Conservation (phyloP, 352 stramenopile species). For the Pythium grandisporangium region DNA sequence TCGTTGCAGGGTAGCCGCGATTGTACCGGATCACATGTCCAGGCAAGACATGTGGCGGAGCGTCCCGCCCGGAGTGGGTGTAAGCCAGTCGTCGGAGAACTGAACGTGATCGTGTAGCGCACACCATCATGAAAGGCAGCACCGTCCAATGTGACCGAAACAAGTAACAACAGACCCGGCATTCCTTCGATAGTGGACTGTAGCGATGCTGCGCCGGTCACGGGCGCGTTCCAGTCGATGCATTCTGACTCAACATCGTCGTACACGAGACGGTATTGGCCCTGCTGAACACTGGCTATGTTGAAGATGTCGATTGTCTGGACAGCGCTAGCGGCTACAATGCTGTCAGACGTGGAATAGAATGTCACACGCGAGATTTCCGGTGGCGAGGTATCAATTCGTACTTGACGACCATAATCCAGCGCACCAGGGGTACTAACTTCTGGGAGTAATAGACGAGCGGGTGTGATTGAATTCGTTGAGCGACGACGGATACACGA, state of each 20-base stretch:
- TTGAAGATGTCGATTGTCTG: slow-evolving; percentile 64
- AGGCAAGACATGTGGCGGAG: slow-evolving; percentile 17
- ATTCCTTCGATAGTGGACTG: slow-evolving; percentile 36
- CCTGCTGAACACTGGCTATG: slow-evolving; percentile 25
- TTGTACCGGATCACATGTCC: slow-evolving; percentile 14
- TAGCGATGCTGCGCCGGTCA: slow-evolving; percentile 17
- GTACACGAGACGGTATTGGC: slow-evolving; percentile 49
- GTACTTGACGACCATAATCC: slow-evolving; percentile 36
- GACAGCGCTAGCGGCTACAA: slow-evolving; percentile 20
- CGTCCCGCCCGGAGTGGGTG: slow-evolving; percentile 24
- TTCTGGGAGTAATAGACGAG: slow-evolving; percentile 35
- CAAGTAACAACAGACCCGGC: slow-evolving; percentile 18
- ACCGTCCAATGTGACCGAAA: slow-evolving; percentile 25
- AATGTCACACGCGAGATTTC: slow-evolving; percentile 22
- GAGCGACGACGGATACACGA: slow-evolving; percentile 36
- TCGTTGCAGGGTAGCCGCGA: slow-evolving; percentile 22
- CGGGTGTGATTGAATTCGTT: slow-evolving; percentile 16
- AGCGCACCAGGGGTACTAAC: slow-evolving; percentile 34
- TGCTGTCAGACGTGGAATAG: slow-evolving; percentile 17
- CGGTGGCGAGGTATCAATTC: slow-evolving; percentile 43
- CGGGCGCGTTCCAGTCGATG: slow-evolving; percentile 42
- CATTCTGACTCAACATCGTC: slow-evolving; percentile 21
- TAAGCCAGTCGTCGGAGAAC: slow-evolving; percentile 36
- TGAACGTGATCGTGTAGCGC: slow-evolving; percentile 41
- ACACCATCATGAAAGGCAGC: slow-evolving; percentile 35